Percentiles rank a stretch among this genome's conserved stretches.
Evolutionary conservation across 164 flowering plant genomes (phyloP).

Genomic region (Berberis vulgaris): DNA sequence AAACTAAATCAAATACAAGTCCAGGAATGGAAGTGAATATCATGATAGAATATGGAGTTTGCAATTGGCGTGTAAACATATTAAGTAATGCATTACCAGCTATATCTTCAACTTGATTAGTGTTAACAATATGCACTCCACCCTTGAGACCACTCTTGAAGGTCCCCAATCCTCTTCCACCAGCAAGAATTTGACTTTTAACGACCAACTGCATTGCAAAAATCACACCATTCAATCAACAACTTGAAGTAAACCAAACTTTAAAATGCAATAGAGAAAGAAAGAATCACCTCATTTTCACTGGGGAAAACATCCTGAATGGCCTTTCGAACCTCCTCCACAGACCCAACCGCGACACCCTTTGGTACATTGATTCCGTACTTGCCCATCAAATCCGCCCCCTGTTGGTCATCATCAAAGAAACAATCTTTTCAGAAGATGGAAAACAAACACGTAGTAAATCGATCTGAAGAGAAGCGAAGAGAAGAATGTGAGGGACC

Average conservation of each 20-base stretch:
- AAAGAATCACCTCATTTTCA: slow-evolving; percentile 53
- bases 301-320: slow-evolving; percentile 52
- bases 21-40: not conserved
- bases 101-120: slow-evolving; percentile 69
- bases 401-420: slow-evolving; percentile 31
- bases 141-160: slow-evolving; percentile 85
- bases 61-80: not conserved
- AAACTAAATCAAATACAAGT: not conserved
- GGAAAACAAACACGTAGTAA: not conserved
- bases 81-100: slow-evolving; percentile 46
- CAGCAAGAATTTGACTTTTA: slow-evolving; percentile 94
- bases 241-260: not conserved
- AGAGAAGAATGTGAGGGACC: slow-evolving; percentile 26
- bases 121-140: slow-evolving; percentile 92
- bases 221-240: slow-evolving; percentile 2
- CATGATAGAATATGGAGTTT: not conserved
- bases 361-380: slow-evolving; percentile 89
- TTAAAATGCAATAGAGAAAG: not conserved
- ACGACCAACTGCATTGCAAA: slow-evolving; percentile 62
- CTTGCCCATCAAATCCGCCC: slow-evolving; percentile 90
- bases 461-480: not conserved
- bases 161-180: slow-evolving; percentile 95
- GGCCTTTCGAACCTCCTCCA: slow-evolving; percentile 59
- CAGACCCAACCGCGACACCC: slow-evolving; percentile 66
- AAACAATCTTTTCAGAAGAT: not conserved